phyloP scores from a whole-genome alignment of 177 flowering plant species.

The Vitis hybrid region DNA sequence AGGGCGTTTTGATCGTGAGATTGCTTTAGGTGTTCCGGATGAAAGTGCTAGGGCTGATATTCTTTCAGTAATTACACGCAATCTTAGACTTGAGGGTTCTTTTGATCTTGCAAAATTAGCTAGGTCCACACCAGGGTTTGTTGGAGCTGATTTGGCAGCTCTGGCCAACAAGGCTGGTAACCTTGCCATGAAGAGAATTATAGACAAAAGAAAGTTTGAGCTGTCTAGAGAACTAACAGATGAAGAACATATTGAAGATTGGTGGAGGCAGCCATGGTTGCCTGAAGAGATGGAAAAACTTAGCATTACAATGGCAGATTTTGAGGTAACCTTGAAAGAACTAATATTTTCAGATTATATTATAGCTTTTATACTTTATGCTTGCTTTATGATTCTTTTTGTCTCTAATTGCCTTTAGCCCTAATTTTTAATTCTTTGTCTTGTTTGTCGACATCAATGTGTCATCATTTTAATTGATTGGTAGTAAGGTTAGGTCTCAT shows the following conservation, averaged over 20 bases:
- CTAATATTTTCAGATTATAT: neutral
- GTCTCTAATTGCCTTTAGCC: no score
- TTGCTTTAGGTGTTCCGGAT: slow-evolving; percentile 77
- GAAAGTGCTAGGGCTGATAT: slow-evolving; percentile 81
- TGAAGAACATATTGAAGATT: slow-evolving; percentile 33
- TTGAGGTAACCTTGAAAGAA: slow-evolving; percentile 62
- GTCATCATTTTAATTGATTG: no score
- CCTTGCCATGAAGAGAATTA: slow-evolving; percentile 72
- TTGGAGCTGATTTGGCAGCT: slow-evolving; percentile 84
- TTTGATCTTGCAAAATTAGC: slow-evolving; percentile 77
- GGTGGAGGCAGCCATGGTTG: slow-evolving; percentile 67
- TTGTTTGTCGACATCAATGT: no score
- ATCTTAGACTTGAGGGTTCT: slow-evolving; percentile 69
- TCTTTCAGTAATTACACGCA: slow-evolving; percentile 58
- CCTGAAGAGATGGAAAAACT: slow-evolving; percentile 72
- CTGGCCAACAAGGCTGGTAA: slow-evolving; percentile 77
- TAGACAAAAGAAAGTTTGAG: slow-evolving; percentile 47
- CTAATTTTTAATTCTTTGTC: no score
- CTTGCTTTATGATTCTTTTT: no score
- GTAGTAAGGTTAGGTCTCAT: no score
- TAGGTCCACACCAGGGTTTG: slow-evolving; percentile 86
- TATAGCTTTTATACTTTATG: neutral
- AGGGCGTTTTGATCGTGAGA: slow-evolving; percentile 91
- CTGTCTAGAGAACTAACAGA: slow-evolving; percentile 24
- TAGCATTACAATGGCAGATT: slow-evolving; percentile 75